Evolutionary conservation across 2,329 filamentous ascomycete genomes (phyloP).

Genomic region (Beauveria brongniartii): DNA sequence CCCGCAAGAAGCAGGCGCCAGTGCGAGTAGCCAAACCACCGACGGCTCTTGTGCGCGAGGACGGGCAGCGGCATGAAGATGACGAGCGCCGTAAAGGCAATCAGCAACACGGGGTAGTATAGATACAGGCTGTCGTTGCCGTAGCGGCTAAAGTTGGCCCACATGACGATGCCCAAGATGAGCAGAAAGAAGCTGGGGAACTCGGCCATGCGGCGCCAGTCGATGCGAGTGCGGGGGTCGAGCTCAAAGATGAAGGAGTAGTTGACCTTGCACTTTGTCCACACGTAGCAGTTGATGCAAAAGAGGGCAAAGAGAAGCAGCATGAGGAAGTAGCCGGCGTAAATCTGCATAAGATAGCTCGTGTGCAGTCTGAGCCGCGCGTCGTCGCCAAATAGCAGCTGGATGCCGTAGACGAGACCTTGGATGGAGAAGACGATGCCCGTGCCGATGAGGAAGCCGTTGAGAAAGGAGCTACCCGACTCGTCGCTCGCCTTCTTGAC

Average conservation of each 20-base stretch:
- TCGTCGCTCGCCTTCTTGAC: slow-evolving; percentile 49
- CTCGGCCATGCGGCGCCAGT: slow-evolving; percentile 83
- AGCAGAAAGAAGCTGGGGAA: slow-evolving; percentile 80
- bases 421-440: slow-evolving; percentile 60
- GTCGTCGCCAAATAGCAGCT: slow-evolving; percentile 45
- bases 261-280: slow-evolving; percentile 81
- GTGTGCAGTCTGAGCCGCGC: slow-evolving; percentile 42
- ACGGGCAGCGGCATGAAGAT: slow-evolving; percentile 69
- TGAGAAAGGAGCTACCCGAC: slow-evolving; percentile 50
- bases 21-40: slow-evolving; percentile 85
- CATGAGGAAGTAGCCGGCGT: slow-evolving; percentile 84
- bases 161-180: slow-evolving; percentile 70
- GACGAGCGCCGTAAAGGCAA: slow-evolving; percentile 57
- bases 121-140: slow-evolving; percentile 62
- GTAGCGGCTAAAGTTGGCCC: slow-evolving; percentile 76
- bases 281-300: slow-evolving; percentile 74
- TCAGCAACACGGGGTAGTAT: slow-evolving; percentile 79
- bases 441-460: slow-evolving; percentile 59
- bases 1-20: slow-evolving; percentile 81
- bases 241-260: slow-evolving; percentile 97
- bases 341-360: slow-evolving; percentile 75
- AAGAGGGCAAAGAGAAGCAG: slow-evolving; percentile 77
- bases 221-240: slow-evolving; percentile 73
- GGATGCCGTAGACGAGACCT: slow-evolving; percentile 52
- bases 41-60: slow-evolving; percentile 67